These are phyloP conservation scores for barrel medic (Medicago truncatula) DNA, from an alignment of 306 rosid species.

Conservation along the genomic window MtrunA17r5.0-ANR NC_053042.1:52225001-52225500, in stretches of 20 bases:
- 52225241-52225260: conserved; percentile 82
- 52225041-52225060: conserved; percentile 91
- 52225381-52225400: background rate
- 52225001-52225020: conserved; percentile 81
- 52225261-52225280: conserved; percentile 77
- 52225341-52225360: conserved; percentile 80
- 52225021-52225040: conserved; percentile 95
- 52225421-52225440: too few relatives aligned
- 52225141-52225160: background rate
- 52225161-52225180: conserved; percentile 54
- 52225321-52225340: conserved; percentile 92
- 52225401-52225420: background rate
- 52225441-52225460: too few relatives aligned
- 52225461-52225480: too few relatives aligned
- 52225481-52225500: too few relatives aligned
- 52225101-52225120: background rate
- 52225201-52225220: conserved; percentile 79
- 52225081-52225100: conserved; percentile 50
- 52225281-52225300: conserved; percentile 92
- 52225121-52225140: conserved; percentile 3
- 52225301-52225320: conserved; percentile 91
- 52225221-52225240: conserved; percentile 82
- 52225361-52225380: conserved; percentile 31
- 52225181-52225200: conserved; percentile 88
- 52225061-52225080: conserved; percentile 88